Conservation (phyloP, 176 grass and related monocot species). For the Pontederia crassipes region DNA sequence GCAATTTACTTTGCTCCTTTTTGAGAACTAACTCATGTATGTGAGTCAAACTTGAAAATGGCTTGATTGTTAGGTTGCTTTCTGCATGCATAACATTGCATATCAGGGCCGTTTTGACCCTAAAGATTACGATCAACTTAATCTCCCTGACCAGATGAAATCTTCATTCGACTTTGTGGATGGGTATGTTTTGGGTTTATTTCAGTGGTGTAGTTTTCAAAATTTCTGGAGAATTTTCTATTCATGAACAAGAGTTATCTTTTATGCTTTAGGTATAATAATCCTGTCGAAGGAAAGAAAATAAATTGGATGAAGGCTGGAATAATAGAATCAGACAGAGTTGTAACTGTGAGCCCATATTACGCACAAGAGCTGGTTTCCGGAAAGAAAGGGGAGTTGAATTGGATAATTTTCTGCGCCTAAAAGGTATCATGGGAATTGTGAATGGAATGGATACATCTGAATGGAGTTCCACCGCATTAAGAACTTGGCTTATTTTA, state of each 20-base stretch:
- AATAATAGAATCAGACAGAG: slow-evolving; percentile 52
- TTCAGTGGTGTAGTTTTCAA: neutral
- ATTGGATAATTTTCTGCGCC: slow-evolving; percentile 53
- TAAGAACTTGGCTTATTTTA: neutral
- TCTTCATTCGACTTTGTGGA: slow-evolving; percentile 80
- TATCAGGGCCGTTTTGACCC: slow-evolving; percentile 73
- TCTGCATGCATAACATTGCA: slow-evolving; percentile 97
- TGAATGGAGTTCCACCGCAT: slow-evolving; percentile 57
- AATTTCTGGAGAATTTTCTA: neutral
- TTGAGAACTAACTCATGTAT: neutral
- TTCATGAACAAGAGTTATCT: neutral
- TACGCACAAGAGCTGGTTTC: slow-evolving; percentile 86
- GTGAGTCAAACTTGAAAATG: neutral
- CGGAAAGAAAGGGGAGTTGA: slow-evolving; percentile 56
- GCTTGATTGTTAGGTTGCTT: slow-evolving; percentile 43
- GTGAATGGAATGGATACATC: slow-evolving; percentile 90
- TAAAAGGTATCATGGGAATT: slow-evolving; percentile 60
- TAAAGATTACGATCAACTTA: slow-evolving; percentile 36
- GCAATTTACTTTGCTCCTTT: neutral
- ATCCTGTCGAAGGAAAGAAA: slow-evolving; percentile 74
- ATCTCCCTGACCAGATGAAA: slow-evolving; percentile 64
- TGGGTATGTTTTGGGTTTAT: slow-evolving; percentile 33
- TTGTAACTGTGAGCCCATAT: slow-evolving; percentile 72
- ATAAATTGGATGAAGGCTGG: slow-evolving; percentile 97
- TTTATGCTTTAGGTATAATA: slow-evolving; percentile 44